Percentiles rank a stretch among this genome's conserved stretches.
phyloP scores from a whole-genome alignment of 306 rosid genomes.

The Astragalus glycyphyllos region DNA sequence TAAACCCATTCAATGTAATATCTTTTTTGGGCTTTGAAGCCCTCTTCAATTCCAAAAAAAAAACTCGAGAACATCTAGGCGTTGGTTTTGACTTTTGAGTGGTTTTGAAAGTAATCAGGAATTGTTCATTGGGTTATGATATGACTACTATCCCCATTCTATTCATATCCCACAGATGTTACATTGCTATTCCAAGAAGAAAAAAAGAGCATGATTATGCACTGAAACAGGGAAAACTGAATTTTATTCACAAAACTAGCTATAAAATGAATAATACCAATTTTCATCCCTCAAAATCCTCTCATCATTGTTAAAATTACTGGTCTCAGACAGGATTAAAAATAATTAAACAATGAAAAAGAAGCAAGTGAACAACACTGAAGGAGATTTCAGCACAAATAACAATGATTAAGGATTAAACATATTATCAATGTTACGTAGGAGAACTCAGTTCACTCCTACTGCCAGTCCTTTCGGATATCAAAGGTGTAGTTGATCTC shows the following conservation, averaged over 20 bases:
- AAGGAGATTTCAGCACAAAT: slow-evolving; percentile 52
- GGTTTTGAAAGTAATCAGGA: too few species aligned
- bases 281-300: slow-evolving; percentile 44
- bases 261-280: slow-evolving; percentile 49
- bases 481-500: slow-evolving; percentile 91
- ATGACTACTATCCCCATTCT: too few species aligned
- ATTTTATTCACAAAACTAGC: slow-evolving; percentile 56
- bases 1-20: too few species aligned
- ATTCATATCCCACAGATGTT: too few species aligned
- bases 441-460: slow-evolving; percentile 39
- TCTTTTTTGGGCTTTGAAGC: too few species aligned
- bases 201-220: slow-evolving; percentile 16
- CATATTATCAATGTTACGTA: slow-evolving; percentile 23
- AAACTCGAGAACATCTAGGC: too few species aligned
- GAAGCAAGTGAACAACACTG: slow-evolving; percentile 47
- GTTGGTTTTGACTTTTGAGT: too few species aligned
- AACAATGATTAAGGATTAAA: slow-evolving; percentile 48
- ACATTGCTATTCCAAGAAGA: slow-evolving; percentile 16
- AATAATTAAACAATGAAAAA: slow-evolving; percentile 46
- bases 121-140: too few species aligned
- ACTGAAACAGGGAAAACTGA: slow-evolving; percentile 33
- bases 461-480: slow-evolving; percentile 79
- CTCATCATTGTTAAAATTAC: slow-evolving; percentile 57
- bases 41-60: too few species aligned
- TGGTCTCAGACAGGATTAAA: slow-evolving; percentile 53